Evolutionary conservation across 352 stramenopile species (phyloP).

Genomic region (Detonula confervacea): DNA sequence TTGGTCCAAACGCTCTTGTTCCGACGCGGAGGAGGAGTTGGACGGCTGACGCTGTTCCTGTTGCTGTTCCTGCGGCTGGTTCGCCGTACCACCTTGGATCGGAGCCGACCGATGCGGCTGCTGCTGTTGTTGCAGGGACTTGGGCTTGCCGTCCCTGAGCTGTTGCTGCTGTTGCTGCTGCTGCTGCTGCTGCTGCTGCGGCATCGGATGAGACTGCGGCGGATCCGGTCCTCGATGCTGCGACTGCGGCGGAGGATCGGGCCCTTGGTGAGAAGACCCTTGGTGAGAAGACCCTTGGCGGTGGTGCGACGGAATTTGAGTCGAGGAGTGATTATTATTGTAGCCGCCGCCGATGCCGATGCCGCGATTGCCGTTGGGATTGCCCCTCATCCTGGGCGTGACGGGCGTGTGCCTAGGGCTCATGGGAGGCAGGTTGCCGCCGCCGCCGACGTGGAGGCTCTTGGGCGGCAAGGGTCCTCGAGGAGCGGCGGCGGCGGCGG

Average conservation of each 20-base stretch:
- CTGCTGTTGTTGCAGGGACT: too few relatives aligned
- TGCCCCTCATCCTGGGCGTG: slow-evolving; percentile 6
- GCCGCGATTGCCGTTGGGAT: slow-evolving; percentile 4
- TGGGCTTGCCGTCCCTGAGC: too few relatives aligned
- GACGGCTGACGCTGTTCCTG: background rate
- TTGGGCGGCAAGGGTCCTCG: too few relatives aligned
- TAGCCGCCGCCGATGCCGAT: background rate
- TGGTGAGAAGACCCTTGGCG: background rate
- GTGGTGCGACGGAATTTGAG: too few relatives aligned
- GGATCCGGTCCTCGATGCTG: too few relatives aligned
- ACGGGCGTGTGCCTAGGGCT: background rate
- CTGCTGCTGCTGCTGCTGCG: background rate
- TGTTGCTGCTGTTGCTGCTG: too few relatives aligned
- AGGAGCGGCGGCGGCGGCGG: background rate
- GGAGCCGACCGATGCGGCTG: background rate
- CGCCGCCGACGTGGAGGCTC: too few relatives aligned
- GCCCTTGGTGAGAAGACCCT: too few relatives aligned
- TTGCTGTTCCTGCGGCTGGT: too few relatives aligned
- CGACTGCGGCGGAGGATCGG: too few relatives aligned
- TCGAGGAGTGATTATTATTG: too few relatives aligned
- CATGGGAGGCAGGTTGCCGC: slow-evolving; percentile 9
- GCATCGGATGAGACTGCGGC: background rate
- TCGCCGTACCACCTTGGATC: too few relatives aligned
- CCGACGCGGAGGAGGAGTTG: background rate
- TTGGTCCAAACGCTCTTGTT: slow-evolving; percentile 4